A percentile compares a stretch with the other conserved stretches of the same genome.
These are phyloP conservation scores for Aegilops tauschii DNA, from an alignment of 176 grass and related monocot species.

Conservation along the genomic window DNA sequence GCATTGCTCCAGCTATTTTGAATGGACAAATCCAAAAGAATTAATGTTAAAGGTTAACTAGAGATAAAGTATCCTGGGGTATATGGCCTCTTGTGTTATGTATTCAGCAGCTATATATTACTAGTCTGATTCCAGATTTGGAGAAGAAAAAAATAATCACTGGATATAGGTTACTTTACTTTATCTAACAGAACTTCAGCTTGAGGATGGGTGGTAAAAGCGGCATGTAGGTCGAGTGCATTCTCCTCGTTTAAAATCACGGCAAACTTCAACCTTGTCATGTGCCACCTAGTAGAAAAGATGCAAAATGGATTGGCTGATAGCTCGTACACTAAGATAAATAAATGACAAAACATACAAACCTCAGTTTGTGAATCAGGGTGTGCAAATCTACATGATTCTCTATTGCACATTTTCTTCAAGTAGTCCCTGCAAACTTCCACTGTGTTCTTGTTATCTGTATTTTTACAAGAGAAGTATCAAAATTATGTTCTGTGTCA, in stretches of 20 bases:
- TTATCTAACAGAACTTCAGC: conserved; percentile 46
- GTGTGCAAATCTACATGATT: conserved; percentile 61
- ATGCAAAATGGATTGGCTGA: neutral
- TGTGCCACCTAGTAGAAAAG: conserved; percentile 34
- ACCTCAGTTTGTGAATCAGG: conserved; percentile 46
- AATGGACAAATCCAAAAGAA: conserved; percentile 9
- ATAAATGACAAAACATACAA: neutral
- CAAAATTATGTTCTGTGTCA: neutral
- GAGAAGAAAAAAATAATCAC: neutral
- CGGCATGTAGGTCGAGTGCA: conserved; percentile 54
- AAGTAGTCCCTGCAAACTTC: conserved; percentile 67
- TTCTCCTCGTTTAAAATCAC: conserved; percentile 64
- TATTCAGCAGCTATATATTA: conserved; percentile 9
- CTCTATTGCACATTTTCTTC: conserved; percentile 68
- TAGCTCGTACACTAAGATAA: neutral
- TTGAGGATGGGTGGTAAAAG: conserved; percentile 59
- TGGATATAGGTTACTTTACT: conserved; percentile 50
- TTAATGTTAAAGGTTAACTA: conserved; percentile 23
- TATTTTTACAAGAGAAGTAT: neutral
- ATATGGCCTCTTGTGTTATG: neutral
- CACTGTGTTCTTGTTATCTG: conserved; percentile 35
- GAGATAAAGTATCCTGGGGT: neutral
- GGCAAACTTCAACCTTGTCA: conserved; percentile 60
- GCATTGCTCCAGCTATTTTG: conserved; percentile 10
- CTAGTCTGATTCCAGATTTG: neutral